phyloP scores from a whole-genome alignment of 1,284 basidiomycete species.

The Apiotrichum porosum region DNA sequence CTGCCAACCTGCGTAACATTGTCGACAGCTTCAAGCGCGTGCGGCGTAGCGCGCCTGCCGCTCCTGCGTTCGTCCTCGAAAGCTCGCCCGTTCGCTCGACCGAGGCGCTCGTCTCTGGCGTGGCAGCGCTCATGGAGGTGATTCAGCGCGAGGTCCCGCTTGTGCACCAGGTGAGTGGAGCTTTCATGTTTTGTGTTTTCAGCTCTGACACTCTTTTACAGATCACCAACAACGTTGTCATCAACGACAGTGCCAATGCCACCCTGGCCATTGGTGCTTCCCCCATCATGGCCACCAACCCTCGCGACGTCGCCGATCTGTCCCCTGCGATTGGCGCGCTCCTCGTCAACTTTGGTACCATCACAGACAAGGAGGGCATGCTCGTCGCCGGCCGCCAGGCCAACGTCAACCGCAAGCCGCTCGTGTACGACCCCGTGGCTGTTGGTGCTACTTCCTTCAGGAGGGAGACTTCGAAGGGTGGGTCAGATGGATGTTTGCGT shows the following conservation, averaged over 20 bases:
- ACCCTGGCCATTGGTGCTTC: slow-evolving; percentile 84
- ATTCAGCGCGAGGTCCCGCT: slow-evolving; percentile 61
- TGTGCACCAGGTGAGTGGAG: slow-evolving; percentile 65
- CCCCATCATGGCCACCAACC: slow-evolving; percentile 87
- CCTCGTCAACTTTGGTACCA: slow-evolving; percentile 87
- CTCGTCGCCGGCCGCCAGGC: slow-evolving; percentile 67
- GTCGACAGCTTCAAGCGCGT: slow-evolving; percentile 42
- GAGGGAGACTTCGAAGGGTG: slow-evolving; percentile 53
- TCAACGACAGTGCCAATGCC: slow-evolving; percentile 85
- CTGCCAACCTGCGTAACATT: slow-evolving; percentile 47
- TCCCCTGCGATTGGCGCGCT: slow-evolving; percentile 63
- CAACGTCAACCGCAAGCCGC: slow-evolving; percentile 68
- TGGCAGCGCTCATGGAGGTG: slow-evolving; percentile 53
- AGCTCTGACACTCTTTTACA: too few species aligned
- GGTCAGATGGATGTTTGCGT: slow-evolving; percentile 15
- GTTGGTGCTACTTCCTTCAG: slow-evolving; percentile 78
- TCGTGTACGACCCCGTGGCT: slow-evolving; percentile 92
- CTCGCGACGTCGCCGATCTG: slow-evolving; percentile 77
- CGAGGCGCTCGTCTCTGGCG: slow-evolving; percentile 45
- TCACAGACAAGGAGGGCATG: slow-evolving; percentile 70
- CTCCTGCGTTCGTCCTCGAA: slow-evolving; percentile 11
- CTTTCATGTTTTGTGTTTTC: too few species aligned
- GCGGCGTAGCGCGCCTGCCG: slow-evolving; percentile 2
- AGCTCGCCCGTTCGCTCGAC: slow-evolving; percentile 1
- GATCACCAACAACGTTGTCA: slow-evolving; percentile 88